These are phyloP conservation scores for Hygrocybe coccinea DNA, from an alignment of 768 basidiomycete genomes.

Conservation along the genomic window DNA sequence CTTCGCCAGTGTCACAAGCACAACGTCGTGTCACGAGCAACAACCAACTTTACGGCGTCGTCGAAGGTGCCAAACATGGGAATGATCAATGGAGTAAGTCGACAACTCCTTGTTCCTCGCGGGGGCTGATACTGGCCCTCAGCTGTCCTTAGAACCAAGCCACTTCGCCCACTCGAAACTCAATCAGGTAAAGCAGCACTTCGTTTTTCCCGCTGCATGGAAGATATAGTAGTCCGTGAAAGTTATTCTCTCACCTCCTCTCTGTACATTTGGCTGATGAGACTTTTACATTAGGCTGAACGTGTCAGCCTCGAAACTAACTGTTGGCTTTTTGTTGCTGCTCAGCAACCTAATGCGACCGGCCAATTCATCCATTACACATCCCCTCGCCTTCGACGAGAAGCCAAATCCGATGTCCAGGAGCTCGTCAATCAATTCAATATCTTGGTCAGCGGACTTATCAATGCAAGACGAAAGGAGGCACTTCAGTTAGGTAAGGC, in stretches of 20 bases:
- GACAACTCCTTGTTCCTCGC: not conserved
- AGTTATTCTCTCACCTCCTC: not conserved
- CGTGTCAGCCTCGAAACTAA: not conserved
- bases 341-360: conserved; percentile 1
- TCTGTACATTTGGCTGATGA: not conserved
- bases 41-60: not conserved
- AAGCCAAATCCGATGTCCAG: not conserved
- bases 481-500: not conserved
- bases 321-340: conserved; percentile 3
- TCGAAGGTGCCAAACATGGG: conserved; percentile 5
- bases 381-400: conserved; percentile 1
- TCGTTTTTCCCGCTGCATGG: not conserved
- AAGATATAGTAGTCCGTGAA: not conserved
- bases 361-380: not conserved
- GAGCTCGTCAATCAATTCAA: not conserved
- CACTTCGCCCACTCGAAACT: not conserved
- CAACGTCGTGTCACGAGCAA: not conserved
- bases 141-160: not conserved
- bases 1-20: not conserved
- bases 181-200: not conserved
- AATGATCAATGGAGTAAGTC: conserved; percentile 3
- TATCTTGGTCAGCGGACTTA: not conserved
- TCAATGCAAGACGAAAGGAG: not conserved
- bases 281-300: conserved; percentile 1
- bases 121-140: not conserved